phyloP scores from a whole-genome alignment of 1,284 basidiomycete species.

The Polyporus tsugae region DNA sequence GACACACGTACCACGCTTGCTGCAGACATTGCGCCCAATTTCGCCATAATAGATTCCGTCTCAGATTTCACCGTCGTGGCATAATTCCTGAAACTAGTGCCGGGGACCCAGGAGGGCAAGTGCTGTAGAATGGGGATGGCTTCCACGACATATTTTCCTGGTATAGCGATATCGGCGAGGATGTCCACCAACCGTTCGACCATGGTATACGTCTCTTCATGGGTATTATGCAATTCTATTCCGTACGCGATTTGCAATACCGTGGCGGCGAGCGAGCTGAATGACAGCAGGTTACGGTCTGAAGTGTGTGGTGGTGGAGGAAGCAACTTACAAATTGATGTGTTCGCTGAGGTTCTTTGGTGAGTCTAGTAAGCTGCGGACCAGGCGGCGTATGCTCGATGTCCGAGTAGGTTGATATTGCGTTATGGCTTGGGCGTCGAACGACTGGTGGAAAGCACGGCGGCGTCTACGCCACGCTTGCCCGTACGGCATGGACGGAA shows the following conservation, averaged over 20 bases:
- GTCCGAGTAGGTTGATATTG: constrained; percentile 5
- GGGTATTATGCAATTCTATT: constrained; percentile 7
- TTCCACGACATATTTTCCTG: constrained; percentile 19
- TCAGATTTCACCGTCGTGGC: not conserved
- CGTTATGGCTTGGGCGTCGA: constrained; percentile 8
- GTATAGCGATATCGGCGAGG: constrained; percentile 8
- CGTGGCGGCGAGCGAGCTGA: constrained; percentile 22
- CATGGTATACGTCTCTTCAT: constrained; percentile 16
- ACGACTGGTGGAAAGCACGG: constrained; percentile 22
- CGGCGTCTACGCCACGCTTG: constrained; percentile 23
- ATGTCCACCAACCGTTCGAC: constrained; percentile 9
- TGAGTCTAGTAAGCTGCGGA: constrained; percentile 10
- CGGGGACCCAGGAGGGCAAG: constrained; percentile 38
- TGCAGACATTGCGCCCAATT: not conserved
- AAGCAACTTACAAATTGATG: constrained; percentile 18
- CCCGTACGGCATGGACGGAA: constrained; percentile 21
- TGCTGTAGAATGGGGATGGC: constrained; percentile 22
- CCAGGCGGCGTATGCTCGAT: not conserved
- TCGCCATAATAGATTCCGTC: not conserved
- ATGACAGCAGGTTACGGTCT: not conserved
- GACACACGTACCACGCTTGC: not conserved
- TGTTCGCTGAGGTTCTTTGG: constrained; percentile 9
- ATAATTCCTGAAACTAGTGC: constrained; percentile 27
- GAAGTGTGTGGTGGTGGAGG: not conserved
- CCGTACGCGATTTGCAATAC: constrained; percentile 24